These are phyloP conservation scores for Sclerotinia spermophila DNA, from an alignment of 2,329 filamentous ascomycete species.

Conservation along the genomic window DNA sequence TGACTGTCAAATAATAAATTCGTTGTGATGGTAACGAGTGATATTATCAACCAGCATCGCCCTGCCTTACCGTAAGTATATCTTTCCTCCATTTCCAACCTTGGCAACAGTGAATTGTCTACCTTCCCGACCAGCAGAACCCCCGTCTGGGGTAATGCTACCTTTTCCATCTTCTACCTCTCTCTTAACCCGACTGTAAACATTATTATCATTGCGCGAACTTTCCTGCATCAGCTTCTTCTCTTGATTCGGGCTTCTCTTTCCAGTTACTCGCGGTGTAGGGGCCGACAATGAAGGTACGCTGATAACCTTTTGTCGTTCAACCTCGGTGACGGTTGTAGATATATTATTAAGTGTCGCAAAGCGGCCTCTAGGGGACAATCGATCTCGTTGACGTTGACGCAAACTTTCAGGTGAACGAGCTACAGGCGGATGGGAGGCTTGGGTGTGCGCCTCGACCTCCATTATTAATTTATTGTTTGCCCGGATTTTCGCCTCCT, in stretches of 20 bases:
- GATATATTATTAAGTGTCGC: conserved; percentile 27
- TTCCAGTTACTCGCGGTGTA: conserved; percentile 25
- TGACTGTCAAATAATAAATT: conserved; percentile 18
- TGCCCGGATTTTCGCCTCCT: conserved; percentile 17
- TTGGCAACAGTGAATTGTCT: conserved; percentile 69
- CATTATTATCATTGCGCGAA: conserved; percentile 32
- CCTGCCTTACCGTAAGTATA: conserved; percentile 69
- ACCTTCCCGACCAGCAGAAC: conserved; percentile 48
- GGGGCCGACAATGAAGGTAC: conserved; percentile 31
- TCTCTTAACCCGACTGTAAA: conserved; percentile 29
- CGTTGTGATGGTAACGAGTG: conserved; percentile 15
- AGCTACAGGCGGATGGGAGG: conserved; percentile 10
- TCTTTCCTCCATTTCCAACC: conserved; percentile 77
- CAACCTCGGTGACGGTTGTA: conserved; percentile 28
- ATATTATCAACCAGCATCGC: conserved; percentile 23
- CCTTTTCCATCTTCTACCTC: conserved; percentile 49
- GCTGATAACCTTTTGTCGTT: conserved; percentile 21
- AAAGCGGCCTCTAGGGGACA: conserved; percentile 35
- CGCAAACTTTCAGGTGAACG: conserved; percentile 35
- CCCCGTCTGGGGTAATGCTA: conserved; percentile 57
- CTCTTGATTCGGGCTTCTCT: conserved; percentile 26
- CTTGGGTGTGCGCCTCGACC: conserved; percentile 17
- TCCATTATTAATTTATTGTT: conserved; percentile 16
- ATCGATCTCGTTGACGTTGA: conserved; percentile 37
- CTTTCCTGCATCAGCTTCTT: conserved; percentile 33